Evolutionary conservation across 306 rosid species (phyloP).

Genomic region (Pterocarpus macrocarpus): DNA sequence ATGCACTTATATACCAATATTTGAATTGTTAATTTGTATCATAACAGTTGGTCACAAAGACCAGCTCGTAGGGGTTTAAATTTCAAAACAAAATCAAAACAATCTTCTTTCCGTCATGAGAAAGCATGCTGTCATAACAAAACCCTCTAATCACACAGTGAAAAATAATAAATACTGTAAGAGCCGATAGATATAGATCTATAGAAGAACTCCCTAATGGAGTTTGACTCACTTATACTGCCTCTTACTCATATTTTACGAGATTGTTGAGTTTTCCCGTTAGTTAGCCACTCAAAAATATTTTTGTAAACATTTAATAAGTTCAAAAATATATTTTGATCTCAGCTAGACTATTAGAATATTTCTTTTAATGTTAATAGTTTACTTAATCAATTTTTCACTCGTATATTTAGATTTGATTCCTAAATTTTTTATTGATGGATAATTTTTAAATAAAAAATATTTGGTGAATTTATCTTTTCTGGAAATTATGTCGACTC

Average conservation of each 20-base stretch:
- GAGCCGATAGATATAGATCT: neutral
- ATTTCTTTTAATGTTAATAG: too few relatives aligned
- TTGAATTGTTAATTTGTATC: constrained; percentile 12
- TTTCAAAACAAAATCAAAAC: neutral
- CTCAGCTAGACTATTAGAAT: too few relatives aligned
- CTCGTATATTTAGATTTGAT: too few relatives aligned
- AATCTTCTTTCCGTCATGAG: neutral
- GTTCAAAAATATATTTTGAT: too few relatives aligned
- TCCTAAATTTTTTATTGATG: too few relatives aligned
- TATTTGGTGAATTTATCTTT: too few relatives aligned
- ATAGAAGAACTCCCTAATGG: neutral
- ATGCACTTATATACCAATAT: neutral
- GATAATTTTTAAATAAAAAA: too few relatives aligned
- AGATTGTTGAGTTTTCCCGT: too few relatives aligned
- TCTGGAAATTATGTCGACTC: too few relatives aligned
- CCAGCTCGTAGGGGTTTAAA: neutral
- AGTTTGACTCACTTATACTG: neutral
- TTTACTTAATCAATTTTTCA: too few relatives aligned
- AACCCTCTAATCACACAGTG: neutral
- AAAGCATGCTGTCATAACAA: constrained; percentile 18
- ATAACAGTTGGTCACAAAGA: constrained; percentile 2
- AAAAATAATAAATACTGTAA: neutral
- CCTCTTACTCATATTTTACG: neutral
- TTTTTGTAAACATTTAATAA: too few relatives aligned
- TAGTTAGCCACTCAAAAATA: too few relatives aligned